A percentile compares a stretch with the other conserved stretches of the same genome.
These are phyloP conservation scores for Pseudocercospora fuligena DNA, from an alignment of 2,329 filamentous ascomycete species.

Conservation along the genomic window DNA sequence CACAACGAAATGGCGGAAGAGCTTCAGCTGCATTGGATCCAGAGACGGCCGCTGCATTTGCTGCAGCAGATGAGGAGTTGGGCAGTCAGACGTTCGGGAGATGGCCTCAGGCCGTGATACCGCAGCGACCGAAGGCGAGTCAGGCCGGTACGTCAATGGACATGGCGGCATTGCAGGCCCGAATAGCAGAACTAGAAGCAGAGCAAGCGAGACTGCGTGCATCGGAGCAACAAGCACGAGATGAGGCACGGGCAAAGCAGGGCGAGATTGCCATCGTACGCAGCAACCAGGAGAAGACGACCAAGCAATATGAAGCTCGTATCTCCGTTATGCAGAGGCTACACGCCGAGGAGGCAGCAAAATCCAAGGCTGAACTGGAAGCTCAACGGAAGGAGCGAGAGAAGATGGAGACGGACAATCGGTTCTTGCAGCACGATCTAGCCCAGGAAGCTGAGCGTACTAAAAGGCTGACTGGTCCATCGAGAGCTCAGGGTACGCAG, in stretches of 20 bases:
- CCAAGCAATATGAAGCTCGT: slow-evolving; percentile 66
- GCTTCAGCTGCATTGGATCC: slow-evolving; percentile 28
- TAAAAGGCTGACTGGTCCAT: slow-evolving; percentile 50
- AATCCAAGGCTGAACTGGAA: slow-evolving; percentile 68
- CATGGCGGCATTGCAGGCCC: slow-evolving; percentile 44
- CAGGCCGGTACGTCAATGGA: slow-evolving; percentile 28
- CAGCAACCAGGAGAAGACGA: slow-evolving; percentile 66
- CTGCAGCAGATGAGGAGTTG: slow-evolving; percentile 40
- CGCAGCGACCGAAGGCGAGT: slow-evolving; percentile 15
- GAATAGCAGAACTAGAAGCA: slow-evolving; percentile 53
- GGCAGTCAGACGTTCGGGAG: slow-evolving; percentile 32
- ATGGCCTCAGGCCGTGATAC: slow-evolving; percentile 26
- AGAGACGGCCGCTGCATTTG: slow-evolving; percentile 40
- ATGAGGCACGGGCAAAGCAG: slow-evolving; percentile 64
- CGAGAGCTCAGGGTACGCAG: slow-evolving; percentile 26
- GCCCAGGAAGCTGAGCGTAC: slow-evolving; percentile 62
- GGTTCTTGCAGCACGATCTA: slow-evolving; percentile 75
- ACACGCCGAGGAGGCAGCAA: slow-evolving; percentile 67
- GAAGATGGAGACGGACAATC: slow-evolving; percentile 69
- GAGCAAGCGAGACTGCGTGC: slow-evolving; percentile 46
- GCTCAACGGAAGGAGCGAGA: slow-evolving; percentile 68
- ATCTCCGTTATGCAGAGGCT: slow-evolving; percentile 65
- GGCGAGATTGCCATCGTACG: slow-evolving; percentile 79
- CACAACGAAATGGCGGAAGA: slow-evolving; percentile 19
- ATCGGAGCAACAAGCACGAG: slow-evolving; percentile 49